Conservation (phyloP, 2,329 filamentous ascomycete genomes). For the Curvularia sp. region DNA sequence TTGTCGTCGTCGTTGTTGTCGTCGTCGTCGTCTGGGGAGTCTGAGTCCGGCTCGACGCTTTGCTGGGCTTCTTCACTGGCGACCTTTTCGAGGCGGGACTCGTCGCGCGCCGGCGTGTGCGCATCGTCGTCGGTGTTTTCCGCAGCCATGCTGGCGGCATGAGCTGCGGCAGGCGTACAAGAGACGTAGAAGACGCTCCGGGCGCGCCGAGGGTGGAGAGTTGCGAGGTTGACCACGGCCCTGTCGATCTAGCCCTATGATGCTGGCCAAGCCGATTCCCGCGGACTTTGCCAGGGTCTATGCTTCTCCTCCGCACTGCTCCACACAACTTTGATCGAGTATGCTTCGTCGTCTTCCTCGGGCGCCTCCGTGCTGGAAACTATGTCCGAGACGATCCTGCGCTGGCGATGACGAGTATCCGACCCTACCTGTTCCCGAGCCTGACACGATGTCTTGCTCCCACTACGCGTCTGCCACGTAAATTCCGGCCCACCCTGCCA, state of each 20-base stretch:
- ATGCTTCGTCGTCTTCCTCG: conserved; percentile 1
- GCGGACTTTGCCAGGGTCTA: conserved; percentile 24
- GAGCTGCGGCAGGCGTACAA: conserved; percentile 38
- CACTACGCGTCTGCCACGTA: conserved; percentile 4
- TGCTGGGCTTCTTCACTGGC: conserved; percentile 35
- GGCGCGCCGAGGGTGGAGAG: conserved; percentile 30
- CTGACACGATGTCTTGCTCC: conserved; percentile 35
- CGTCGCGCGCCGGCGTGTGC: conserved; percentile 46
- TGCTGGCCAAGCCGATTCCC: conserved; percentile 36
- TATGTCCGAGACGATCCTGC: conserved; percentile 24
- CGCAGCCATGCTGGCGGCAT: conserved; percentile 54
- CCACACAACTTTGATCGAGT: conserved; percentile 10
- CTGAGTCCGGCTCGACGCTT: conserved; percentile 36
- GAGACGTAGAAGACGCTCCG: conserved; percentile 28
- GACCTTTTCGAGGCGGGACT: conserved; percentile 23
- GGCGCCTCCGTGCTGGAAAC: conserved; percentile 12
- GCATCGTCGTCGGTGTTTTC: conserved; percentile 43
- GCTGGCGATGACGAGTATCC: conserved; percentile 39
- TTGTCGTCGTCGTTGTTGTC: conserved; percentile 72
- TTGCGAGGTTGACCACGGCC: conserved; percentile 26
- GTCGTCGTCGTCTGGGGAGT: conserved; percentile 73
- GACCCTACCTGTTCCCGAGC: conserved; percentile 30
- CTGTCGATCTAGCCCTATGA: conserved; percentile 36
- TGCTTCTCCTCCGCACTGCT: conserved; percentile 21
- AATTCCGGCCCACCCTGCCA: conserved; percentile 11